These are phyloP conservation scores for Nakazawaea sp. DNA, from an alignment of 805 yeast species.

Conservation along the genomic window DNA sequence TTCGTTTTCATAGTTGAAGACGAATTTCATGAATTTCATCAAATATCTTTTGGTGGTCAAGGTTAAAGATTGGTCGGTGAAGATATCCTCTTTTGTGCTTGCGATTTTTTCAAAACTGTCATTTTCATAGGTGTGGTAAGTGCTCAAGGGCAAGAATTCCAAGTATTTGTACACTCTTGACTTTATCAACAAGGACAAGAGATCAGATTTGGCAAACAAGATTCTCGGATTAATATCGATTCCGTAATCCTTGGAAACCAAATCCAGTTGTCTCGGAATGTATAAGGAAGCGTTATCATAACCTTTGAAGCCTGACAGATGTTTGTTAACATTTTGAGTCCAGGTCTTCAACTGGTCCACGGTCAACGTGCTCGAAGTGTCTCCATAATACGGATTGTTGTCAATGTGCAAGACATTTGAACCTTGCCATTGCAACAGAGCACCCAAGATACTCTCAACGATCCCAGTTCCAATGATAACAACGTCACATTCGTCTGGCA, in stretches of 20 bases:
- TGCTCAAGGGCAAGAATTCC: conserved; percentile 84
- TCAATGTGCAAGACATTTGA: conserved; percentile 90
- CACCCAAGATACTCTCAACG: conserved; percentile 81
- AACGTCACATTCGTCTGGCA: conserved; percentile 78
- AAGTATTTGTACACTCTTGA: conserved; percentile 86
- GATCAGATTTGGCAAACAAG: conserved; percentile 85
- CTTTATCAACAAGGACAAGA: conserved; percentile 69
- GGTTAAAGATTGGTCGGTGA: conserved; percentile 77
- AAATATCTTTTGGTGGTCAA: conserved; percentile 72
- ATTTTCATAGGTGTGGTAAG: conserved; percentile 90
- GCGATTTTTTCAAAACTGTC: conserved; percentile 84
- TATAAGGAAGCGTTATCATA: conserved; percentile 73
- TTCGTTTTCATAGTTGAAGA: conserved; percentile 59
- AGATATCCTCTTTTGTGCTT: conserved; percentile 86
- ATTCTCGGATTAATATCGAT: conserved; percentile 84
- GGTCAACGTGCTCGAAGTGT: conserved; percentile 76
- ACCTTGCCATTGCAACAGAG: conserved; percentile 98
- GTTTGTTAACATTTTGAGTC: conserved; percentile 64
- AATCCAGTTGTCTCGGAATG: conserved; percentile 56
- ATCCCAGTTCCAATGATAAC: conserved; percentile 90
- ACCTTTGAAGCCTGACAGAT: conserved; percentile 24
- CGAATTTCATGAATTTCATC: conserved; percentile 90
- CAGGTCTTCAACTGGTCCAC: conserved; percentile 80
- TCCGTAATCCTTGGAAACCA: conserved; percentile 70
- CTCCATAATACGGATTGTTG: conserved; percentile 81